Conservation (phyloP, 306 rosid genomes). For the Quercus dentata region DNA sequence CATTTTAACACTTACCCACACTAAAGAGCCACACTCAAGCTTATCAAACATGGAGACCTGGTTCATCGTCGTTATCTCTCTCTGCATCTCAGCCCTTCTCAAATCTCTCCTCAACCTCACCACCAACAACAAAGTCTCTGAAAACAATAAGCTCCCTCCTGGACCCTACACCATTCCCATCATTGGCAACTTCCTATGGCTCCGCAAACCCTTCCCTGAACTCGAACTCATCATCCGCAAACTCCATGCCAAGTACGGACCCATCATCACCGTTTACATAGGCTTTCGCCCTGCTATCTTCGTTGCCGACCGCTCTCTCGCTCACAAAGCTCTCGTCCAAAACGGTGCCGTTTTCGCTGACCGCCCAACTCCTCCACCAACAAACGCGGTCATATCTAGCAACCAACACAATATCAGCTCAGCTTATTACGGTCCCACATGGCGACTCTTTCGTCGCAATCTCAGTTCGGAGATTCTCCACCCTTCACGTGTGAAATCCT, state of each 20-base stretch:
- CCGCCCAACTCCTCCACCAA: not conserved
- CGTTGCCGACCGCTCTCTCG: not conserved
- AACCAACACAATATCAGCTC: slow-evolving; percentile 1
- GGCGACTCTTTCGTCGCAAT: not conserved
- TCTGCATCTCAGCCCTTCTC: too few species aligned
- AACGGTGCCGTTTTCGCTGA: not conserved
- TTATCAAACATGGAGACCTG: too few species aligned
- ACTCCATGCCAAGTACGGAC: not conserved
- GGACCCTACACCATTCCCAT: not conserved
- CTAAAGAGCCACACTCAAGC: too few species aligned
- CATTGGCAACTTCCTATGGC: not conserved
- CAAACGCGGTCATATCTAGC: not conserved
- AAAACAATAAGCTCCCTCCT: not conserved
- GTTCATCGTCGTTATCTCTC: too few species aligned
- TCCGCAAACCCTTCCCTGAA: not conserved
- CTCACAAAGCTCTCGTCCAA: not conserved
- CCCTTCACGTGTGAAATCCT: not conserved
- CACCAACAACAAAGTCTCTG: not conserved
- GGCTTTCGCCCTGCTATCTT: not conserved
- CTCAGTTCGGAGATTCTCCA: not conserved
- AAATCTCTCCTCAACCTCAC: not conserved
- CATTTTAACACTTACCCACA: too few species aligned
- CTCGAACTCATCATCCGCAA: not conserved
- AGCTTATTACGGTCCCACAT: not conserved
- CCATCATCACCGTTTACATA: not conserved